phyloP scores from a whole-genome alignment of 2,329 filamentous ascomycete genomes.

The Alternaria sp. region DNA sequence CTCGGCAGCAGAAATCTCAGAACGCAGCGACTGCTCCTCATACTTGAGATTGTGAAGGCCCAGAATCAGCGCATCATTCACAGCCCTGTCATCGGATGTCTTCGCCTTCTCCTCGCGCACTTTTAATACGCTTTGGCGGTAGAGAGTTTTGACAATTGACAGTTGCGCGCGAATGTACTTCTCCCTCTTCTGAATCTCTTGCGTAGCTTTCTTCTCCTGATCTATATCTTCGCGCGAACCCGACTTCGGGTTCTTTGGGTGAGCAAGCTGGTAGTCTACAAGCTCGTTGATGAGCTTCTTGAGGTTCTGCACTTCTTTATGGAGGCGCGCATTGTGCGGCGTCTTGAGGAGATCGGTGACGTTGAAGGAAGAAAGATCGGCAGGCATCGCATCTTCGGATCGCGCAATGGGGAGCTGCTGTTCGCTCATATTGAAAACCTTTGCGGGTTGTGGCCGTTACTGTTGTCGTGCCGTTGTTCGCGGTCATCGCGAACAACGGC shows the following conservation, averaged over 20 bases:
- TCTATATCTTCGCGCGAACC: slow-evolving; percentile 34
- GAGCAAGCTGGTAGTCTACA: slow-evolving; percentile 40
- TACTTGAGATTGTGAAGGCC: slow-evolving; percentile 97
- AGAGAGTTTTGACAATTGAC: slow-evolving; percentile 70
- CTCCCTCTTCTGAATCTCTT: slow-evolving; percentile 58
- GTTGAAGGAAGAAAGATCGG: slow-evolving; percentile 32
- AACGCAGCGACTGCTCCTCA: slow-evolving; percentile 88
- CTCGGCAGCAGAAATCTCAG: slow-evolving; percentile 90
- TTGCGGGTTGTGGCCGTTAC: not conserved
- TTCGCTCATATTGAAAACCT: slow-evolving; percentile 15
- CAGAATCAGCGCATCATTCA: slow-evolving; percentile 90
- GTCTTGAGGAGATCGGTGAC: slow-evolving; percentile 39
- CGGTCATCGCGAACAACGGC: not conserved
- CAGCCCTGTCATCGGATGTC: slow-evolving; percentile 86
- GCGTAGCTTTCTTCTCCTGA: slow-evolving; percentile 32
- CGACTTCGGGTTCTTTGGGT: slow-evolving; percentile 33
- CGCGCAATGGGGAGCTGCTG: slow-evolving; percentile 2
- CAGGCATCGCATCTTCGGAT: slow-evolving; percentile 17
- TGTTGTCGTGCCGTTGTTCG: not conserved
- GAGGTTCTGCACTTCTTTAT: slow-evolving; percentile 43
- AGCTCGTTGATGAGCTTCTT: slow-evolving; percentile 43
- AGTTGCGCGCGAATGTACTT: slow-evolving; percentile 78
- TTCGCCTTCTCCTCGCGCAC: slow-evolving; percentile 85
- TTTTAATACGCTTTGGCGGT: slow-evolving; percentile 80
- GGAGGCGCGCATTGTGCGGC: slow-evolving; percentile 40